phyloP scores from a whole-genome alignment of 2,329 filamentous ascomycete genomes.

The Colletotrichum sp. region DNA sequence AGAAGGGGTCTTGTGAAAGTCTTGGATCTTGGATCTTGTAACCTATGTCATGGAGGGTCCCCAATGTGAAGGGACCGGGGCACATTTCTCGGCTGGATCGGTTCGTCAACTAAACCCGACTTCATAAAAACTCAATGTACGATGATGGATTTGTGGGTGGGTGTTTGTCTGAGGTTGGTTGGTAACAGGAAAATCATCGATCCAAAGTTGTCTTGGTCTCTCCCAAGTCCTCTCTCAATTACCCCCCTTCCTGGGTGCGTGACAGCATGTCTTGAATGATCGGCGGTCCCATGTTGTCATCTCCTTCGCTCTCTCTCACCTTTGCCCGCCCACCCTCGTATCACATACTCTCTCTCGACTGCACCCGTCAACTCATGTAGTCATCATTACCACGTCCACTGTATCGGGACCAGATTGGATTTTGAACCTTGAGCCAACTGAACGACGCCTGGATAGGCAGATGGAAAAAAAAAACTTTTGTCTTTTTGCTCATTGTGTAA shows the following conservation, averaged over 20 bases:
- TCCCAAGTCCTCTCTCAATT: background rate
- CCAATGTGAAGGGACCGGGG: background rate
- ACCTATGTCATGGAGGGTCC: background rate
- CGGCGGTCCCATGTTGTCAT: background rate
- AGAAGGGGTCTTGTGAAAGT: background rate
- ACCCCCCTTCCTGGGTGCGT: background rate
- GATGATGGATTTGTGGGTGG: background rate
- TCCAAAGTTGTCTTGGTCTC: background rate
- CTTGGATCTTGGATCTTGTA: background rate
- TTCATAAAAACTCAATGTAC: background rate
- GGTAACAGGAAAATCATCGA: background rate
- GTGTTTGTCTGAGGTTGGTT: conserved; percentile 5
- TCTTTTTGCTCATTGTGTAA: background rate
- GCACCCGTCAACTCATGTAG: background rate
- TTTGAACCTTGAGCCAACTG: background rate
- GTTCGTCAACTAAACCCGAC: background rate
- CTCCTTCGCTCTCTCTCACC: background rate
- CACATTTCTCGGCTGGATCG: background rate
- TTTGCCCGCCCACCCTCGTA: background rate
- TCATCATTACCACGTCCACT: background rate
- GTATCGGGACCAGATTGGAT: background rate
- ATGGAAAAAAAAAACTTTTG: background rate
- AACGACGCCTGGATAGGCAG: background rate
- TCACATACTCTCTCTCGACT: background rate
- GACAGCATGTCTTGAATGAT: background rate